Evolutionary conservation across 257 asterid species (phyloP), one percentile per base, ranked within the genome.

Genomic region (Nicotiana attenuata): DNA sequence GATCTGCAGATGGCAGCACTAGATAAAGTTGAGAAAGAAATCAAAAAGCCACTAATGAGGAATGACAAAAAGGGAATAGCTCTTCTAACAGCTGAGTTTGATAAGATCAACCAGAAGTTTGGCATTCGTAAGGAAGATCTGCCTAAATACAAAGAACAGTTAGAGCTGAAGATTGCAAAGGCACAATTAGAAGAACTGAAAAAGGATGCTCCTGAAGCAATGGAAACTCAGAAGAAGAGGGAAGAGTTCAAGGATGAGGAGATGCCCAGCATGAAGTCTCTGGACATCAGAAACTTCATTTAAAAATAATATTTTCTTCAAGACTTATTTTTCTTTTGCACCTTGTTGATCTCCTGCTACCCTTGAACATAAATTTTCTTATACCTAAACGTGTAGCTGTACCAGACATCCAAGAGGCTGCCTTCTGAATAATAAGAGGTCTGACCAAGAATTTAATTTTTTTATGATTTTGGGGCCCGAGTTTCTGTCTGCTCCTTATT

Each of bases 211-310:
- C 3, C 86, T 76, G 98, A 96, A 83, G 99, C 98, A 81, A 96
- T 96, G 99, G 98, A 92, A 38, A 91, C 98, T 80, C 98, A 96
- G 86, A 92, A 91, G 91, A 92, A 94, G 87, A 69, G 94, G 97
- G 93, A 91, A 94, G n/a, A 93, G 84, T 91, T 91, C 89, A 91
- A 94, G 97, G n/a, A 92, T 82, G 97, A 94, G 85, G 94, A 89
- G 56, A 78, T 93, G 92, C 97, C 95, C 5, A 81, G 81, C 3
- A 93, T 91, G 89, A 94, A 92, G 92, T 88, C 98, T 53, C 82
- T 95, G 87, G 99, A 95, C 87, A 84, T 92, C 83, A 89, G 99
- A 82, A 95, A 92, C 91, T 95, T 93, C 89, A 76, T 93, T 52
- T 94, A n/a, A 82, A 85, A 85, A 81, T 26, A 31, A 77, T 52